A percentile compares a stretch with the other conserved stretches of the same genome.
Evolutionary conservation across 2,329 filamentous ascomycete species (phyloP).

Genomic region (Xenoacremonium recifei): DNA sequence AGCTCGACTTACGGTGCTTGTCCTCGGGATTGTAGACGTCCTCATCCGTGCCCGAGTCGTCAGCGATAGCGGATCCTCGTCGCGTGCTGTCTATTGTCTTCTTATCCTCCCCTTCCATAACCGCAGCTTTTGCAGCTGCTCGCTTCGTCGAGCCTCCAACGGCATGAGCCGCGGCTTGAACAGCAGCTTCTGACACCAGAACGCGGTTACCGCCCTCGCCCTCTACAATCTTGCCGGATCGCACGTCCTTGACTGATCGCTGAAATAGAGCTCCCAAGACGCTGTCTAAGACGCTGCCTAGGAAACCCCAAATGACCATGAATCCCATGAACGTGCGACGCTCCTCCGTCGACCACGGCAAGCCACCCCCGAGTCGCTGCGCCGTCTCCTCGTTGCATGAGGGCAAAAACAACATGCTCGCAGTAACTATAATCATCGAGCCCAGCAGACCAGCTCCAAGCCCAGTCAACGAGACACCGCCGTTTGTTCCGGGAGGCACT

Average conservation of each 20-base stretch:
- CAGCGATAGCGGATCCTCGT: slow-evolving; percentile 29
- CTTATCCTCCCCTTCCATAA: slow-evolving; percentile 44
- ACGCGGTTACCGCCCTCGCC: slow-evolving; percentile 70
- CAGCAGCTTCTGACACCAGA: slow-evolving; percentile 40
- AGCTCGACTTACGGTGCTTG: slow-evolving; percentile 50
- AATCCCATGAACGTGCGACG: slow-evolving; percentile 49
- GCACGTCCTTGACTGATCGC: slow-evolving; percentile 79
- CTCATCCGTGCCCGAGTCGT: slow-evolving; percentile 35
- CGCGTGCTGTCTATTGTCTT: slow-evolving; percentile 38
- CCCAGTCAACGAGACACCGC: slow-evolving; percentile 78
- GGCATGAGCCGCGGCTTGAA: slow-evolving; percentile 24
- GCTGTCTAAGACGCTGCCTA: slow-evolving; percentile 85
- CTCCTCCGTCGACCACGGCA: slow-evolving; percentile 48
- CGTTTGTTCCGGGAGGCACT: slow-evolving; percentile 91
- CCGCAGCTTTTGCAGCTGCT: slow-evolving; percentile 38
- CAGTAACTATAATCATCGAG: slow-evolving; percentile 66
- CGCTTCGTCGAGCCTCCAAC: slow-evolving; percentile 29
- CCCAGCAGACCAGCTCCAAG: slow-evolving; percentile 72
- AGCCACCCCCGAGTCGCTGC: slow-evolving; percentile 39
- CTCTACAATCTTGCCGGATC: slow-evolving; percentile 85
- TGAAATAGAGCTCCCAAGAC: slow-evolving; percentile 83
- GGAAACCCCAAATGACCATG: slow-evolving; percentile 69
- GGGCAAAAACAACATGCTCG: slow-evolving; percentile 66
- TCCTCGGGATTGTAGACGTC: slow-evolving; percentile 49
- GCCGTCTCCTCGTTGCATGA: slow-evolving; percentile 55